Conservation (phyloP, 1,284 basidiomycete species). For the Rhodotorula sp. region DNA sequence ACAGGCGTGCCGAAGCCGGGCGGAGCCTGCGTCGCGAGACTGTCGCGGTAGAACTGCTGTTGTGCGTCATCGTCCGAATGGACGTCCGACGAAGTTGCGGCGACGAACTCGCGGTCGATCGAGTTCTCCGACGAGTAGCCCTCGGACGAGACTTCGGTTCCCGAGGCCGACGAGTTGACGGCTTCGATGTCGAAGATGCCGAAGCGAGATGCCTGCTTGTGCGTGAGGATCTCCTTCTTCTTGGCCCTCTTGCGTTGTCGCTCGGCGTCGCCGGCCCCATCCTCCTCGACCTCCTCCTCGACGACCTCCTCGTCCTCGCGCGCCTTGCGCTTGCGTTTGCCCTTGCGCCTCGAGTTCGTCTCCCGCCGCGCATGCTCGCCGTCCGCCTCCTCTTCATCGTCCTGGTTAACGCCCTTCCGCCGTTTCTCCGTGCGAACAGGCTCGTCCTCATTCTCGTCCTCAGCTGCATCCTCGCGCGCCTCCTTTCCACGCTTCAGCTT, state of each 20-base stretch:
- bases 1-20: slow-evolving; percentile 10
- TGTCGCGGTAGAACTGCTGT: slow-evolving; percentile 47
- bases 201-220: slow-evolving; percentile 22
- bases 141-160: slow-evolving; percentile 42
- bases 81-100: slow-evolving; percentile 21
- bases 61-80: slow-evolving; percentile 46
- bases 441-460: too few relatives aligned
- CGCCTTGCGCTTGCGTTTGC: too few relatives aligned
- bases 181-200: slow-evolving; percentile 41
- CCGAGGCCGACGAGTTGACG: slow-evolving; percentile 38
- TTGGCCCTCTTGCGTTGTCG: not conserved
- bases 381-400: not conserved
- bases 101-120: slow-evolving; percentile 48
- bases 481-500: too few relatives aligned
- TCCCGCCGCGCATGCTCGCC: too few relatives aligned
- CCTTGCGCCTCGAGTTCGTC: too few relatives aligned
- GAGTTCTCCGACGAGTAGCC: slow-evolving; percentile 48
- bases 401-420: too few relatives aligned
- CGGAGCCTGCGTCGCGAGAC: slow-evolving; percentile 47
- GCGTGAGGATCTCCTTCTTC: slow-evolving; percentile 24
- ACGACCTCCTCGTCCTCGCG: not conserved
- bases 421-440: too few relatives aligned
- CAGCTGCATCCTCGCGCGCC: too few relatives aligned
- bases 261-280: not conserved
- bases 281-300: not conserved